Evolutionary conservation across 2,329 filamentous ascomycete species (phyloP).

Genomic region (Coleophoma cylindrospora): DNA sequence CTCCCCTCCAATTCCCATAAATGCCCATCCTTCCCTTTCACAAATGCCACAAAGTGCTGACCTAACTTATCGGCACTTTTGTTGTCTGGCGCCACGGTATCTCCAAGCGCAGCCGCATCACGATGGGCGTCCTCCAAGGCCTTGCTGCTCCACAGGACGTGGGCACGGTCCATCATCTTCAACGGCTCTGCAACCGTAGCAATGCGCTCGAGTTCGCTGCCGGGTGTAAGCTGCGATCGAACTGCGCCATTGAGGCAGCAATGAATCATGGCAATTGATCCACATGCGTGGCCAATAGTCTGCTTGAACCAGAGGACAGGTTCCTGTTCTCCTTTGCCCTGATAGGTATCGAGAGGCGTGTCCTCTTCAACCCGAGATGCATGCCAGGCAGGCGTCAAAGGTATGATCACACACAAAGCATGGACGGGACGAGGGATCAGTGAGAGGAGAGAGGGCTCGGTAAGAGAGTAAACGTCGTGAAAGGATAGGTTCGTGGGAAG

Average conservation of each 20-base stretch:
- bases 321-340: constrained; percentile 60
- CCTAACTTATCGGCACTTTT: constrained; percentile 67
- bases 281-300: constrained; percentile 91
- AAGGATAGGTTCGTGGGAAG: constrained; percentile 72
- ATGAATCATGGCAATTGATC: constrained; percentile 83
- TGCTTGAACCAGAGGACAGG: constrained; percentile 91
- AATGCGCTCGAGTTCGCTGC: constrained; percentile 50
- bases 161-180: constrained; percentile 58
- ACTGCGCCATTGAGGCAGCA: constrained; percentile 74
- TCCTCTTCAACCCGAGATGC: constrained; percentile 72
- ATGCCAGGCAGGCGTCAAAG: constrained; percentile 76
- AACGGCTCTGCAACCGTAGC: constrained; percentile 66
- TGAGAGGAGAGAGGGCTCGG: constrained; percentile 76
- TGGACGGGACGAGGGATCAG: constrained; percentile 86
- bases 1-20: constrained; percentile 68
- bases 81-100: constrained; percentile 71
- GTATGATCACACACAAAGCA: constrained; percentile 89
- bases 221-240: constrained; percentile 21
- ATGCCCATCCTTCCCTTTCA: constrained; percentile 64
- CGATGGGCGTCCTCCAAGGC: constrained; percentile 75
- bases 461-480: constrained; percentile 89
- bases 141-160: constrained; percentile 71
- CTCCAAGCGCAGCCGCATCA: constrained; percentile 69
- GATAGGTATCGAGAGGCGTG: constrained; percentile 53
- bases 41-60: constrained; percentile 93